Conservation (phyloP, 208 protist species). For the Porcisia hertigi region DNA sequence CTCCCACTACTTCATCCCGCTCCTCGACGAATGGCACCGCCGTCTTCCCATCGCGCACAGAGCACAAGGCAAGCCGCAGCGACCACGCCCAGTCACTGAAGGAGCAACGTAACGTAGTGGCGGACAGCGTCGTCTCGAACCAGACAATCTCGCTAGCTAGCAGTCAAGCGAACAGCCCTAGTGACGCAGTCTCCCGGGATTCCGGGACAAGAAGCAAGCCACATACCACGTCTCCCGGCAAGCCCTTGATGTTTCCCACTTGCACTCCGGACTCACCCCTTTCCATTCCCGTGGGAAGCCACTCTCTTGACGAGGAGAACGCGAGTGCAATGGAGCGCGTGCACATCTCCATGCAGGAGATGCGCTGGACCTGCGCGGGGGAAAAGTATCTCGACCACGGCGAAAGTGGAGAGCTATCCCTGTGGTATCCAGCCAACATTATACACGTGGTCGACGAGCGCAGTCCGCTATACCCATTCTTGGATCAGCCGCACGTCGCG, state of each 20-base stretch:
- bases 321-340: constrained; percentile 45
- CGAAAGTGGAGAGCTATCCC: constrained; percentile 51
- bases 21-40: neutral
- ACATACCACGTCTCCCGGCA: neutral
- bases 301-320: neutral
- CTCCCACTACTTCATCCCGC: neutral
- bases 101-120: neutral
- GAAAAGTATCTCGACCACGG: constrained; percentile 53
- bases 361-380: constrained; percentile 73
- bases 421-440: constrained; percentile 84
- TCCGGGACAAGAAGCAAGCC: neutral
- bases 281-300: neutral
- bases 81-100: neutral
- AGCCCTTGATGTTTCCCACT: neutral
- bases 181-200: constrained; percentile 3
- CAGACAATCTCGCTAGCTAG: constrained; percentile 21
- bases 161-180: constrained; percentile 14
- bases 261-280: neutral
- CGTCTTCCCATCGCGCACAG: neutral
- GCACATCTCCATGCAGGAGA: constrained; percentile 61
- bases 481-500: constrained; percentile 40
- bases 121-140: constrained; percentile 8
- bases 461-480: constrained; percentile 74
- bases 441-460: constrained; percentile 70
- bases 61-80: neutral